These are phyloP conservation scores for Leccinum pellstonianum DNA, from an alignment of 768 basidiomycete species.

Conservation along the genomic window DNA sequence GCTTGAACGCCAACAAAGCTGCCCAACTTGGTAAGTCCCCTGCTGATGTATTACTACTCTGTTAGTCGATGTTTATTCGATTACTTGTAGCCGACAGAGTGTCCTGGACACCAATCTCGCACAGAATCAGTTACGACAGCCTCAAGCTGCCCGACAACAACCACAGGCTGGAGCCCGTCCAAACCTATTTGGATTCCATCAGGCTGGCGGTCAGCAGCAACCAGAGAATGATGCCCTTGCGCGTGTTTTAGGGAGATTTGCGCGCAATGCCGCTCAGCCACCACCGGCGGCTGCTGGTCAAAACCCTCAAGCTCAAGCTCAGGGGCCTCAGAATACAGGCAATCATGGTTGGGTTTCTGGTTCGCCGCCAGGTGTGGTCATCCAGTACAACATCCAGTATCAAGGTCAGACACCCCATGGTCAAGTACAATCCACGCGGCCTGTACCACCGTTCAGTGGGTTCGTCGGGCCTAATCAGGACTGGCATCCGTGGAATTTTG, in stretches of 20 bases:
- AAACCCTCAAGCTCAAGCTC: constrained; percentile 25
- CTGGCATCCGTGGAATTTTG: constrained; percentile 65
- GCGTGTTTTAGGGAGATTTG: constrained; percentile 48
- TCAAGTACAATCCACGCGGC: constrained; percentile 34
- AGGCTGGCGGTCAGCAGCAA: constrained; percentile 34
- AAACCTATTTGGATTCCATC: constrained; percentile 30
- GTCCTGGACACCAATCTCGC: constrained; percentile 55
- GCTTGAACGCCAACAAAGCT: constrained; percentile 98
- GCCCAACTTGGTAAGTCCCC: constrained; percentile 86
- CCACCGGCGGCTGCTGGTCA: constrained; percentile 34
- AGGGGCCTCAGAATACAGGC: constrained; percentile 29
- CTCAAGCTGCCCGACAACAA: constrained; percentile 24
- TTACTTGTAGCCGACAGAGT: constrained; percentile 59
- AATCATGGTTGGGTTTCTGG: constrained; percentile 37
- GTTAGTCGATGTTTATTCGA: constrained; percentile 2
- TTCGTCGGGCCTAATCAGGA: constrained; percentile 62
- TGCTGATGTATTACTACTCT: constrained; percentile 2
- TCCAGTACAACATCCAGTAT: constrained; percentile 66
- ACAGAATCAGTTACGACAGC: constrained; percentile 34
- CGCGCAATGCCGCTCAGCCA: constrained; percentile 51
- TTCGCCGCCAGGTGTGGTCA: constrained; percentile 48
- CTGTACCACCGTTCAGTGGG: constrained; percentile 56
- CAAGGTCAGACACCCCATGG: constrained; percentile 39
- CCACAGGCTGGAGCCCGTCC: constrained; percentile 32
- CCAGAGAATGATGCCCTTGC: constrained; percentile 37